These are phyloP conservation scores for Trifolium subterraneum DNA, from an alignment of 306 rosid genomes.

Conservation along the genomic window DNA sequence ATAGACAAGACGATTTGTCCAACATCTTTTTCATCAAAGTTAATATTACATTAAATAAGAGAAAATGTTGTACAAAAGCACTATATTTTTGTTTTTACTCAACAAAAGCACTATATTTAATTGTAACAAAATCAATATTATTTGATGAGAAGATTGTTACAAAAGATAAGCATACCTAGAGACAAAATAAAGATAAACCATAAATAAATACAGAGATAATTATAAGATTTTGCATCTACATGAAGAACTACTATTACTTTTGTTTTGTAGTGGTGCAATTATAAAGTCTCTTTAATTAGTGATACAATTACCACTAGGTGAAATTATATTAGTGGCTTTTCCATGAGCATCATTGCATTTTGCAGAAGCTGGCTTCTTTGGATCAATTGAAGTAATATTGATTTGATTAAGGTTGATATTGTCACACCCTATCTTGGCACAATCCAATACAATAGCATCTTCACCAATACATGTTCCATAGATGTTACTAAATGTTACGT, in stretches of 20 bases:
- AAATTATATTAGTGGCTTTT: neutral
- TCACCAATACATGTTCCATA: slow-evolving; percentile 38
- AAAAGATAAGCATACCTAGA: neutral
- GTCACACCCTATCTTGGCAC: slow-evolving; percentile 43
- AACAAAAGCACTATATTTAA: neutral
- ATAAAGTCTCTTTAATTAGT: neutral
- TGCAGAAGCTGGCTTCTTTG: slow-evolving; percentile 18
- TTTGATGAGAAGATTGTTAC: neutral
- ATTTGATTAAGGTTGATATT: slow-evolving; percentile 26
- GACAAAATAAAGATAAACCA: neutral
- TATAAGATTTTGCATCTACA: neutral
- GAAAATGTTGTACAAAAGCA: neutral
- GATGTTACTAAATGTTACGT: slow-evolving; percentile 25
- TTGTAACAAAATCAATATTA: neutral
- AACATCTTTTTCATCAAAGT: too few relatives aligned
- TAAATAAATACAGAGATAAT: too few relatives aligned
- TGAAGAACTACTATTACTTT: neutral
- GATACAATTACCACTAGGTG: slow-evolving; percentile 27
- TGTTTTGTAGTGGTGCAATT: neutral
- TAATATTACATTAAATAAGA: too few relatives aligned
- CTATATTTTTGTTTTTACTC: too few relatives aligned
- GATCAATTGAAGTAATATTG: slow-evolving; percentile 39
- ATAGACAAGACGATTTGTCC: too few relatives aligned
- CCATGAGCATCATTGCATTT: slow-evolving; percentile 40
- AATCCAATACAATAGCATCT: slow-evolving; percentile 41